These are phyloP conservation scores for Amphibolis antarctica DNA, from an alignment of 106 monocot species.

Conservation along the genomic window DNA sequence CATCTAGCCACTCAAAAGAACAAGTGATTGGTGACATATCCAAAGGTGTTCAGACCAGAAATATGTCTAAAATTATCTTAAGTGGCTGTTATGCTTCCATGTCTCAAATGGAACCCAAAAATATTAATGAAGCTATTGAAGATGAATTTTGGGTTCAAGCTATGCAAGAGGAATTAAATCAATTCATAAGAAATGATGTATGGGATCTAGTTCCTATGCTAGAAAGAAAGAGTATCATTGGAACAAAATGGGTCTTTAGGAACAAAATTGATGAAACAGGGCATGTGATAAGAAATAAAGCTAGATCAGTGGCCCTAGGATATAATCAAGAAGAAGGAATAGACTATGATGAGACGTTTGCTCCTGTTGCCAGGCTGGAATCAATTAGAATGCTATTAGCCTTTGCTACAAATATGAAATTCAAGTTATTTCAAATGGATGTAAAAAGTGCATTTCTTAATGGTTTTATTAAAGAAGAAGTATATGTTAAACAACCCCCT, in stretches of 20 bases:
- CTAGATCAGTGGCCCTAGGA: background rate
- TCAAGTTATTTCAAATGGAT: background rate
- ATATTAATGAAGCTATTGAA: background rate
- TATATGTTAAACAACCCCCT: background rate
- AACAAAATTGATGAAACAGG: background rate
- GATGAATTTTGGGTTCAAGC: background rate
- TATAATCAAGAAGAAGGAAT: background rate
- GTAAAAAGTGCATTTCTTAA: background rate
- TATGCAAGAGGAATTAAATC: background rate
- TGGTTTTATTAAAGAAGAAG: background rate
- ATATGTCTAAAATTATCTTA: background rate
- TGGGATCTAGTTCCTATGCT: background rate
- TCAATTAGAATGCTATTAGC: background rate
- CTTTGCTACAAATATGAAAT: background rate
- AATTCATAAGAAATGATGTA: background rate
- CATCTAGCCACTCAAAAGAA: background rate
- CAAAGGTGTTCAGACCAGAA: background rate
- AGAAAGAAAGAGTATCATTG: background rate
- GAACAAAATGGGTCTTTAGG: background rate
- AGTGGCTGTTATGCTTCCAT: background rate
- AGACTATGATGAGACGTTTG: background rate
- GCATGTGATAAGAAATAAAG: background rate
- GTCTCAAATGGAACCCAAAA: background rate
- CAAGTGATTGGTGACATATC: background rate
- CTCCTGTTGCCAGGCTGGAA: background rate